These are phyloP conservation scores for Zasmidium cellare DNA, from an alignment of 2,329 filamentous ascomycete genomes.

Conservation along the genomic window DNA sequence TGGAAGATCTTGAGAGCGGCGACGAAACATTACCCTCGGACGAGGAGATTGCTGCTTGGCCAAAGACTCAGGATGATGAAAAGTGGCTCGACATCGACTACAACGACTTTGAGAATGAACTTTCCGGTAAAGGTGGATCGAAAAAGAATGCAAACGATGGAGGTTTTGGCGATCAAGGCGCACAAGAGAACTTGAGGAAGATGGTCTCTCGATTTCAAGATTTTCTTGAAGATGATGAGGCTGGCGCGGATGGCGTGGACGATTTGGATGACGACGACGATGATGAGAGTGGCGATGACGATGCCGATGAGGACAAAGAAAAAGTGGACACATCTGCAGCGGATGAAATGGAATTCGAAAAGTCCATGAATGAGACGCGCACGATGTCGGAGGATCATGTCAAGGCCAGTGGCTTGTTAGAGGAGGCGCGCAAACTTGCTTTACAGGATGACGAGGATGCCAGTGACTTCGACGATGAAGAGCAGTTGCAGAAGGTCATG, in stretches of 20 bases:
- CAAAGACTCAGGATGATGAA: conserved; percentile 74
- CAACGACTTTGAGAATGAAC: conserved; percentile 80
- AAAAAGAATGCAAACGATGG: conserved; percentile 13
- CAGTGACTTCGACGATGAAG: conserved; percentile 51
- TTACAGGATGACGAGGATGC: conserved; percentile 43
- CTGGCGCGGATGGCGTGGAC: conserved; percentile 76
- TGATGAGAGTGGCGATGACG: conserved; percentile 45
- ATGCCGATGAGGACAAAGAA: conserved; percentile 64
- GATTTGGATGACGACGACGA: conserved; percentile 68
- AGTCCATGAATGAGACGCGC: conserved; percentile 93
- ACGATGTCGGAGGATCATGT: conserved; percentile 56
- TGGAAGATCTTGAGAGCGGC: conserved; percentile 74
- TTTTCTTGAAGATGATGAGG: conserved; percentile 83
- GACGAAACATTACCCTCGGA: conserved; percentile 71
- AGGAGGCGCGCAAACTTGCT: conserved; percentile 37
- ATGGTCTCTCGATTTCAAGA: conserved; percentile 93
- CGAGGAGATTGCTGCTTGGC: conserved; percentile 72
- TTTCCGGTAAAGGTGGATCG: conserved; percentile 50
- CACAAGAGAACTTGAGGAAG: conserved; percentile 77
- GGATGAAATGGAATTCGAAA: conserved; percentile 79
- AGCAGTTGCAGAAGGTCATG: conserved; percentile 65
- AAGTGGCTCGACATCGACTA: conserved; percentile 92
- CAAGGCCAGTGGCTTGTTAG: conserved; percentile 33
- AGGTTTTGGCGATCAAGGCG: conserved; percentile 63
- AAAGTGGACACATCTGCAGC: conserved; percentile 54